Conservation (phyloP, 2,329 filamentous ascomycete species). For the Arthrinium phaeospermum region DNA sequence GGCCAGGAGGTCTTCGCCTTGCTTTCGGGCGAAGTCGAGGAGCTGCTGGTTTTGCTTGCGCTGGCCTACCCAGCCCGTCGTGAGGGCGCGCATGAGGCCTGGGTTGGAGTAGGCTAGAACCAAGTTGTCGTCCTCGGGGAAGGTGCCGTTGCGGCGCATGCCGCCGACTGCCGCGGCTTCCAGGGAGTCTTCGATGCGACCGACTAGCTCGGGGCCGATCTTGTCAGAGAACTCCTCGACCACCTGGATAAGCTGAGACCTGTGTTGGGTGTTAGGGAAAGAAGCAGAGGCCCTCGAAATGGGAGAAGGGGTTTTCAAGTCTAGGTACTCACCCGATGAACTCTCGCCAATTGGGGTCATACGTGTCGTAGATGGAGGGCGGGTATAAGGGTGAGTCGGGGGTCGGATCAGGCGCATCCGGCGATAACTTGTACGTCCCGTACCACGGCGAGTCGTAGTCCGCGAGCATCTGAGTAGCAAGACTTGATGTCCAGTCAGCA, state of each 20-base stretch:
- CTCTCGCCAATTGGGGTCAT: conserved; percentile 45
- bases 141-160: conserved; percentile 48
- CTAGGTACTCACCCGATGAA: conserved; percentile 38
- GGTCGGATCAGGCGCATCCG: conserved; percentile 46
- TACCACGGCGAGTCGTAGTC: conserved; percentile 48
- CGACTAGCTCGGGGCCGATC: conserved; percentile 38
- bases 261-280: conserved; percentile 17
- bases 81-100: conserved; percentile 45
- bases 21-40: conserved; percentile 43
- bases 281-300: background rate
- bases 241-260: conserved; percentile 42
- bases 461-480: conserved; percentile 42
- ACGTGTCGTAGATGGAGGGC: conserved; percentile 40
- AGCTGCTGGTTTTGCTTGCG: conserved; percentile 44
- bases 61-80: conserved; percentile 47
- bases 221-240: conserved; percentile 42
- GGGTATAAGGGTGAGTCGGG: conserved; percentile 40
- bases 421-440: conserved; percentile 47
- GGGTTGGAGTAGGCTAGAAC: conserved; percentile 49
- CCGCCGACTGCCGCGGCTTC: conserved; percentile 44
- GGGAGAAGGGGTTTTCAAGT: too few relatives aligned
- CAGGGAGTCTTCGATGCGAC: conserved; percentile 43
- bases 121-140: conserved; percentile 45
- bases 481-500: conserved; percentile 27
- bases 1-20: conserved; percentile 37